Evolutionary conservation across 2,329 filamentous ascomycete species (phyloP), one percentile per base, ranked within the genome.

Genomic region (Botryotinia narcissicola): DNA sequence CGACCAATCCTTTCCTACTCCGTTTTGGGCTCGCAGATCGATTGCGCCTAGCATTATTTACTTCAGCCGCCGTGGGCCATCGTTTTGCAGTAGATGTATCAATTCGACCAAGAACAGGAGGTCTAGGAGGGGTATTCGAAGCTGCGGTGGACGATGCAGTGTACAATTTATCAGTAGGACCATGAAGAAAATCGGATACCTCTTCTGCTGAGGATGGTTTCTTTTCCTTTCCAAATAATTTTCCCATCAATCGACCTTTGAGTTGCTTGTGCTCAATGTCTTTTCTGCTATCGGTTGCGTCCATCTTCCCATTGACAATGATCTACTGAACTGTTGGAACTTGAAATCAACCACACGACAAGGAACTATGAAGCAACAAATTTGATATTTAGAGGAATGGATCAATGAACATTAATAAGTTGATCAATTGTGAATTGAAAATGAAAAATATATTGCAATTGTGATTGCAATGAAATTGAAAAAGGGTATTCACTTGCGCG

Each of bases 1-100:
- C 95, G 7, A 85, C 85, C 75, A 96, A 84, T 16, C 92, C 92
- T 82, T 93, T 93, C 80, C 87, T 89, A 72, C 83, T 85, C 78
- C 84, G 81, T 73, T 82, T 82, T 73, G 79, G 80, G 78, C 78
- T 82, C 79, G 78, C 76, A 76, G 76, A 83, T 63, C 75, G 75
- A 40, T 72, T 73, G 44, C 74, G 74, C 57, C 69, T 72, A n/a
- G 63, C 73, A 35, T 73, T 76, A 59, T 78, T 79, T 9, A 86
- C 79, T 62, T 86, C 83, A 64, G 83, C 80, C 51, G 85, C 84
- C 35, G 82, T 83, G n/a, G 86, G 86, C 85, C 84, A 87, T 78
- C 85, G 81, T 77, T 85, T 84, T 63, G 86, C 86, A 59, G 81
- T 82, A 51, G 83, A 82, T 63, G 86, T 84, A 78, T 88, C 86